Conservation (phyloP, 192 early-diverging fungal species). For the Spizellomyces sp. region DNA sequence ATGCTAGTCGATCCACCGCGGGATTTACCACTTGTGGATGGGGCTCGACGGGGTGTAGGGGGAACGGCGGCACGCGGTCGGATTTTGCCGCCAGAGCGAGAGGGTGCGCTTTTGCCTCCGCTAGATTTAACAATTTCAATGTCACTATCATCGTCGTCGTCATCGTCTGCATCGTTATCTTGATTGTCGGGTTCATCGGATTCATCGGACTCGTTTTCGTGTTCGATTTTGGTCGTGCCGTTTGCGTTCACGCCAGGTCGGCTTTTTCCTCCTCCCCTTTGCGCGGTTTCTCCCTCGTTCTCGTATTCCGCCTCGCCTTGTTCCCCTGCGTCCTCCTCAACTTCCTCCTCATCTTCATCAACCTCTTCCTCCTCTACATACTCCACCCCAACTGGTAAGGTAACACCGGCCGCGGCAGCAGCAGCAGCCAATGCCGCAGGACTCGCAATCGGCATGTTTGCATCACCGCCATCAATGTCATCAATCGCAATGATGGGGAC, state of each 20-base stretch:
- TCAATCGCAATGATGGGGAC: constrained; percentile 19
- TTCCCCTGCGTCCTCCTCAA: constrained; percentile 28
- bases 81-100: constrained; percentile 16
- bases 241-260: not conserved
- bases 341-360: constrained; percentile 14
- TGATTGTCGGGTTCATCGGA: constrained; percentile 3
- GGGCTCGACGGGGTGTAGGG: not conserved
- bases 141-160: constrained; percentile 2
- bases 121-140: not conserved
- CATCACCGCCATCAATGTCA: constrained; percentile 17
- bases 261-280: not conserved
- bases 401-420: constrained; percentile 28
- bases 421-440: not conserved
- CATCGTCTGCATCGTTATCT: not conserved
- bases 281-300: not conserved
- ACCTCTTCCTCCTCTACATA: constrained; percentile 37
- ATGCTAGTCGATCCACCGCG: not conserved
- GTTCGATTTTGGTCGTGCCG: not conserved
- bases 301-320: constrained; percentile 38
- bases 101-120: not conserved
- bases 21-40: not conserved
- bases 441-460: constrained; percentile 2
- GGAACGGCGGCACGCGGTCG: not conserved
- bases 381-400: constrained; percentile 22
- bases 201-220: not conserved